These are phyloP conservation scores for Spinacia oleracea DNA, from an alignment of 179 eudicot genomes.

Conservation along the genomic window DNA sequence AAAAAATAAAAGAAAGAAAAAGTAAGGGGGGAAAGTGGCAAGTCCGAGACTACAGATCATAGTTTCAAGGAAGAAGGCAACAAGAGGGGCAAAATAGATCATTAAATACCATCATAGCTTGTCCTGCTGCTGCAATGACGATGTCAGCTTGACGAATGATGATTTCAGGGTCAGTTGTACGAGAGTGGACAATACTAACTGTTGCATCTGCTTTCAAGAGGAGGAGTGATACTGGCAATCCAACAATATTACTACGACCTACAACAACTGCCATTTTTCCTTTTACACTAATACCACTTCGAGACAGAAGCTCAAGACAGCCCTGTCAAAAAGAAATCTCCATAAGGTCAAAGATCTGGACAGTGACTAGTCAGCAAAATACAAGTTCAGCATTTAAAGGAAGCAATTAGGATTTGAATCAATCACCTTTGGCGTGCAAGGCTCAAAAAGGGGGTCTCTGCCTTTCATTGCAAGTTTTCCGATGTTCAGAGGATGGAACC, in stretches of 20 bases:
- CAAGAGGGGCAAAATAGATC: background rate
- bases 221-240: conserved; percentile 81
- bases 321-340: conserved; percentile 47
- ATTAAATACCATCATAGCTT: conserved; percentile 73
- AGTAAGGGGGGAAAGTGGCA: background rate
- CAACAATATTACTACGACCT: conserved; percentile 94
- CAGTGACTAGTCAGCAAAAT: background rate
- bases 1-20: background rate
- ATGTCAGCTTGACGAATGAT: conserved; percentile 89
- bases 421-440: conserved; percentile 92
- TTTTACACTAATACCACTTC: conserved; percentile 72
- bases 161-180: conserved; percentile 61
- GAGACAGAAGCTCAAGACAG: conserved; percentile 78
- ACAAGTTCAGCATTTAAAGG: background rate
- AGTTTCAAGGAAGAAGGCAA: background rate
- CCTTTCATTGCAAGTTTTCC: conserved; percentile 99
- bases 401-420: background rate
- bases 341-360: conserved; percentile 4
- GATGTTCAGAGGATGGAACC: conserved; percentile 95
- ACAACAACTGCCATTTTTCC: conserved; percentile 95
- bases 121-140: conserved; percentile 94
- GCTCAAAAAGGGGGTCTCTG: conserved; percentile 84
- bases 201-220: conserved; percentile 95
- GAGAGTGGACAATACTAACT: conserved; percentile 83
- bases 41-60: background rate